phyloP scores from a whole-genome alignment of 1,284 basidiomycete species.

The Leccinum discolor region DNA sequence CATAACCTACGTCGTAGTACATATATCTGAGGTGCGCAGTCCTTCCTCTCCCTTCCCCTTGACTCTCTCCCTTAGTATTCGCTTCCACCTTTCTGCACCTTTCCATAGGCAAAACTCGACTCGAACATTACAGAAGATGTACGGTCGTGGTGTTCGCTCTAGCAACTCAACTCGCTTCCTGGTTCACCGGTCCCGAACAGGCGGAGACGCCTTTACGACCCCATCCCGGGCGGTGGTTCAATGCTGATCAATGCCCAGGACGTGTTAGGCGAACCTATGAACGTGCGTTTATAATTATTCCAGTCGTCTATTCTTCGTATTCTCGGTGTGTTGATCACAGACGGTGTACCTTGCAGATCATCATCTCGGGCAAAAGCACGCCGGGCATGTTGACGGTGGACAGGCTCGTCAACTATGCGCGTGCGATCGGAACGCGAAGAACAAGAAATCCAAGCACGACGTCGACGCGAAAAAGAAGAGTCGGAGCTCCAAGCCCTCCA shows the following conservation, averaged over 20 bases:
- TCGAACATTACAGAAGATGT: constrained; percentile 8
- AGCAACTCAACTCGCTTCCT: constrained; percentile 4
- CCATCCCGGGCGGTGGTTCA: constrained; percentile 48
- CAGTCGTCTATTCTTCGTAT: neutral
- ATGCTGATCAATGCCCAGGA: constrained; percentile 49
- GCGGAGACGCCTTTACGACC: constrained; percentile 38
- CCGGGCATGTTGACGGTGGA: constrained; percentile 51
- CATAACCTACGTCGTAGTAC: neutral
- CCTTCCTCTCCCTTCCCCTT: neutral
- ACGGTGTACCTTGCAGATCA: constrained; percentile 38
- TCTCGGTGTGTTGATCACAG: neutral
- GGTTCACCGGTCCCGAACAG: constrained; percentile 5
- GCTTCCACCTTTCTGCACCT: neutral
- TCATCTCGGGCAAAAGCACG: constrained; percentile 58
- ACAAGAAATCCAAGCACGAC: no score
- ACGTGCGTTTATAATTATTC: constrained; percentile 39
- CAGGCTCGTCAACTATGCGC: constrained; percentile 43
- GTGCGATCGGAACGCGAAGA: constrained; percentile 48
- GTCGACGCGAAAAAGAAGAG: neutral
- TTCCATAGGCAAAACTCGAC: neutral
- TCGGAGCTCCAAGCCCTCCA: constrained; percentile 45
- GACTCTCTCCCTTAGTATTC: neutral
- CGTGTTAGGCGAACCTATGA: constrained; percentile 60
- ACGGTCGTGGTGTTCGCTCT: constrained; percentile 4
- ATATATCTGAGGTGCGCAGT: neutral